These are phyloP conservation scores for Leccinellum albellum DNA, from an alignment of 768 basidiomycete species.

Conservation along the genomic window DNA sequence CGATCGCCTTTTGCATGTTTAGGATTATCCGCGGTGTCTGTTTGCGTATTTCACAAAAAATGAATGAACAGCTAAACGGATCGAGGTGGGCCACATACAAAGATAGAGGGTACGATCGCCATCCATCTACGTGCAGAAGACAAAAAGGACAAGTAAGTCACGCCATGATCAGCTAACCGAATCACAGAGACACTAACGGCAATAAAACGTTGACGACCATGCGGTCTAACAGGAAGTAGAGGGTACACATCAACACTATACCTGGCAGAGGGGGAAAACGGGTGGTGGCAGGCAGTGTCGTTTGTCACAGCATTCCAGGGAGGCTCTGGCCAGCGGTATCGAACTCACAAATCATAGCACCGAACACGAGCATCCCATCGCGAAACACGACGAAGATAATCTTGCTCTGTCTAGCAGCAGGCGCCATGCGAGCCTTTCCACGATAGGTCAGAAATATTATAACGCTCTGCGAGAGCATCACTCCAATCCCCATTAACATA, in stretches of 20 bases:
- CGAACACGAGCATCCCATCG: constrained; percentile 15
- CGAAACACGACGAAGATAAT: constrained; percentile 11
- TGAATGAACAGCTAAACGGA: not conserved
- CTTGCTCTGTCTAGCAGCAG: constrained; percentile 12
- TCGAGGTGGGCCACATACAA: constrained; percentile 10
- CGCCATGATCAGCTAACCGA: not conserved
- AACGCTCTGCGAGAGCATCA: constrained; percentile 10
- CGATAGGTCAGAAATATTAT: constrained; percentile 15
- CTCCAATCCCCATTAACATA: not conserved
- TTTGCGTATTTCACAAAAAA: not conserved
- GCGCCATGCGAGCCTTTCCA: constrained; percentile 9
- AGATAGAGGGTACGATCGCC: constrained; percentile 3
- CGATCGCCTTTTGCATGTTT: constrained; percentile 15
- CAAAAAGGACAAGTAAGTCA: not conserved
- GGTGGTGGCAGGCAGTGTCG: not conserved
- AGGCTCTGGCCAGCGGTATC: not conserved
- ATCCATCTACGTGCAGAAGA: constrained; percentile 11
- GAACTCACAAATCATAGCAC: constrained; percentile 8
- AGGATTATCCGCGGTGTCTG: constrained; percentile 21
- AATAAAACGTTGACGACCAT: constrained; percentile 12
- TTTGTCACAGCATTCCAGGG: not conserved
- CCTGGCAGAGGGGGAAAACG: constrained; percentile 1
- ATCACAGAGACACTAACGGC: constrained; percentile 9
- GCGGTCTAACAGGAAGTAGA: constrained; percentile 3
- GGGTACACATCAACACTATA: not conserved